Base-by-base conservation (phyloP, 2,329 filamentous ascomycete species). In the Calonectria pseudoreteaudii region DNA sequence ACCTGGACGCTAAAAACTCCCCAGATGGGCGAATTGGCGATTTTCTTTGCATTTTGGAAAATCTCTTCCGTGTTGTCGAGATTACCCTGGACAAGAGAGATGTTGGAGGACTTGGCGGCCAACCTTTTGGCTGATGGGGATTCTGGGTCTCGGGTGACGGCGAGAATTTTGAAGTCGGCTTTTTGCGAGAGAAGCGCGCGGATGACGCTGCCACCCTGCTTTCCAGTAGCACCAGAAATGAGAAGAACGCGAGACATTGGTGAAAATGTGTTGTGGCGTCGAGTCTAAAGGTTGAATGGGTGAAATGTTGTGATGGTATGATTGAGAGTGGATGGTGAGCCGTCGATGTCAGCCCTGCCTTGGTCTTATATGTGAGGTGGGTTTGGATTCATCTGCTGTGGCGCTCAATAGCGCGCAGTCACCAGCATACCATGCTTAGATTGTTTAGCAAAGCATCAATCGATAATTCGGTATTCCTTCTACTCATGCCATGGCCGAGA, bases 1-100 rank as follows among this genome's bases (percentile, higher is more conserved):
- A 91, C 85, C 82, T 92, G 91, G 0, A 93, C 90, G 56, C 88
- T 90, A 81, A 90, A 93, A 4, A 93, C 90, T 9, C 91, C 91
- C 89, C 89, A 91, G 34, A 92, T 85, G 1, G 84, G 83, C 23
- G 66, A 58, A 23, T 11, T 38, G 34, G 71, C 64, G 4, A 71
- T 71, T 11, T 70, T 70, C 68, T 83, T 74, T 8, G 86, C 88
- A 34, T 84, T 83, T 41, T 82, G 76, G 76, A 93, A 92, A 23
- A 93, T 86, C 0, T 80, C 83, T 0, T 84, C 81, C 0, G 87
- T 82, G 49, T 92, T 84, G 68, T 90, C 85, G 16, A 93, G 83
- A 74, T 93, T 85, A 10, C 92, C 91, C 77, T 91, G 84, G 4
- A 93, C 86, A 1, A 93, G 76, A 30, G 87, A 87, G 76, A 93